These are phyloP conservation scores for Trypanosomatidae sp. DNA, from an alignment of 208 protist species.

Conservation along the genomic window DNA sequence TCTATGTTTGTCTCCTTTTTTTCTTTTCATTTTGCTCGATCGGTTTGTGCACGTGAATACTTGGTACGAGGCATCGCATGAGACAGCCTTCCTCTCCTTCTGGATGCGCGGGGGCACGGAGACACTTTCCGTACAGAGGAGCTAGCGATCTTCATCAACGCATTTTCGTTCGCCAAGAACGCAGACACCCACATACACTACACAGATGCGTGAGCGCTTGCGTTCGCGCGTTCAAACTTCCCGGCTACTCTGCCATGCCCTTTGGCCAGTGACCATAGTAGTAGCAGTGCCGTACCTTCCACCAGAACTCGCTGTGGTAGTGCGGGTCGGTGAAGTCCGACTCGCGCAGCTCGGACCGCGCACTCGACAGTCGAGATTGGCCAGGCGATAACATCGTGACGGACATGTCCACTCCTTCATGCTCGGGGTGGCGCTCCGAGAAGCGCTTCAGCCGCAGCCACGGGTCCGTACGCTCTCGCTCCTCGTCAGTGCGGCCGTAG, in stretches of 20 bases:
- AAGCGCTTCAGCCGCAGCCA: constrained; percentile 83
- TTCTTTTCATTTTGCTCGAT: neutral
- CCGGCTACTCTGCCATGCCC: constrained; percentile 63
- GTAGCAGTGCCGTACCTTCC: constrained; percentile 80
- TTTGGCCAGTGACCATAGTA: constrained; percentile 93
- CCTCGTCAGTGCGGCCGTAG: constrained; percentile 71
- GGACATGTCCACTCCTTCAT: constrained; percentile 64
- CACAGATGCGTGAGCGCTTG: neutral
- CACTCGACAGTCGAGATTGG: constrained; percentile 66
- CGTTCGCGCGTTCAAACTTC: neutral
- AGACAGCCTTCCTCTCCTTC: neutral
- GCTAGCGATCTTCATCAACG: no score
- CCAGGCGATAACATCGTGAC: constrained; percentile 83
- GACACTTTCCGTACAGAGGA: no score
- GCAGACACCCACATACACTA: neutral
- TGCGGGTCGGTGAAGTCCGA: constrained; percentile 87
- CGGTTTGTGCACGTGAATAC: neutral
- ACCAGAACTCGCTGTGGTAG: constrained; percentile 89
- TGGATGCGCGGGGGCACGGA: neutral
- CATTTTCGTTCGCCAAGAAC: neutral
- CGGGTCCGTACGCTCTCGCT: constrained; percentile 45
- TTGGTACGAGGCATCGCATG: neutral
- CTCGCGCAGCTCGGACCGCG: constrained; percentile 82
- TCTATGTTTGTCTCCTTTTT: neutral
- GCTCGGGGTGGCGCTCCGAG: constrained; percentile 84